Conservation (phyloP, 2,329 filamentous ascomycete genomes). For the Fusarium zealandicum region DNA sequence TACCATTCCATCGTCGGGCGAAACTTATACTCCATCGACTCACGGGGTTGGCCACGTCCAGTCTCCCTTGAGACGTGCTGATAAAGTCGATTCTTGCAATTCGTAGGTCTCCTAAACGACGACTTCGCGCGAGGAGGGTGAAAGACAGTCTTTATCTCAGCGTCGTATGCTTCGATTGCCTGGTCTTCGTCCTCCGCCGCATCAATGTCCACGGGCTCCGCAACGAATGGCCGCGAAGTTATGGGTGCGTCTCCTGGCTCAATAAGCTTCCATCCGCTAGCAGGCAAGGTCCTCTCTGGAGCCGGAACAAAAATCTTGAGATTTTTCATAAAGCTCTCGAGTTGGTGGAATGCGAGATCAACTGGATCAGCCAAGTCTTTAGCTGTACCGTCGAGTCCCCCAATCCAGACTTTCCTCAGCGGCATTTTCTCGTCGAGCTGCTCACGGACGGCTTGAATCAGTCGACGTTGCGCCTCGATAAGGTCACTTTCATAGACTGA, state of each 20-base stretch:
- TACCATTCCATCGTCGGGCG: constrained; percentile 62
- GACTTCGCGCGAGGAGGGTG: constrained; percentile 52
- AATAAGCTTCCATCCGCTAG: constrained; percentile 51
- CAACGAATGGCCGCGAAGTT: background rate
- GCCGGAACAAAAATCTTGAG: constrained; percentile 49
- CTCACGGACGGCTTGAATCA: constrained; percentile 51
- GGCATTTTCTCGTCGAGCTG: constrained; percentile 33
- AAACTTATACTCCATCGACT: constrained; percentile 49
- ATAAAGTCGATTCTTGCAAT: constrained; percentile 55
- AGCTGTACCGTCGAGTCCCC: constrained; percentile 43
- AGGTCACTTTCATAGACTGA: constrained; percentile 47
- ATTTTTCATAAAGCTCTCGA: constrained; percentile 46
- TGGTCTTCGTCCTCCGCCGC: constrained; percentile 27
- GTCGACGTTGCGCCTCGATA: constrained; percentile 53
- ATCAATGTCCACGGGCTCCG: constrained; percentile 35
- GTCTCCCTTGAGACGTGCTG: constrained; percentile 42
- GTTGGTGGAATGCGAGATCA: constrained; percentile 52
- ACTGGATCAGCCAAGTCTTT: constrained; percentile 44
- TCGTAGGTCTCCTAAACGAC: constrained; percentile 28
- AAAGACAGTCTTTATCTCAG: constrained; percentile 51
- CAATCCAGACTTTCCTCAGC: constrained; percentile 56
- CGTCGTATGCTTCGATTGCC: constrained; percentile 18
- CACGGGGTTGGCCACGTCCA: background rate
- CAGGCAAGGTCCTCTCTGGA: constrained; percentile 35
- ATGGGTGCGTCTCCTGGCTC: constrained; percentile 8